Conservation (phyloP, 495 filamentous ascomycete genomes). For the Penicillium longicatenatum region DNA sequence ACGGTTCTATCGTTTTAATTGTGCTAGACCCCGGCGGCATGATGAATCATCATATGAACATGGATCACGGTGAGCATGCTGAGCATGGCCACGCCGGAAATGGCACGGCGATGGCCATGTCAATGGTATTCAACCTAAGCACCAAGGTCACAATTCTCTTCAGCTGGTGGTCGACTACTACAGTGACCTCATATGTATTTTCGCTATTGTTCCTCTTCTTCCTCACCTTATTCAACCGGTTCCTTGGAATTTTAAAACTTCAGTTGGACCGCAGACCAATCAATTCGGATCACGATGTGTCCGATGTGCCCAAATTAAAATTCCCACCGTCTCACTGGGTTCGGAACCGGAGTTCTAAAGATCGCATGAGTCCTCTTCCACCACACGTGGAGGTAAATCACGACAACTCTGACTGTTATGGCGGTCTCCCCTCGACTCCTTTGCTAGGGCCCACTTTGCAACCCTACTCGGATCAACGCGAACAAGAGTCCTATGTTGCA, state of each 20-base stretch:
- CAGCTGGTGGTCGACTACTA: slow-evolving; percentile 21
- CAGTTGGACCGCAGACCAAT: slow-evolving; percentile 15
- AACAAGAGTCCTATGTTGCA: too few relatives aligned
- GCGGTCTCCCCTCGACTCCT: too few relatives aligned
- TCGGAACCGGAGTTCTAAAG: background rate
- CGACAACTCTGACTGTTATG: background rate
- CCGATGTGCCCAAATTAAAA: too few relatives aligned
- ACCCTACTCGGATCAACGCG: too few relatives aligned
- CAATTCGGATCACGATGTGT: too few relatives aligned
- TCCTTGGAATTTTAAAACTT: slow-evolving; percentile 20
- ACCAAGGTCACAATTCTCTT: slow-evolving; percentile 27
- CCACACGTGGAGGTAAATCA: slow-evolving; percentile 9
- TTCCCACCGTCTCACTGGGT: background rate
- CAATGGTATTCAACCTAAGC: background rate
- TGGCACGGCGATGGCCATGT: background rate
- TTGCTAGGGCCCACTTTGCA: too few relatives aligned
- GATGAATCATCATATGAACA: too few relatives aligned
- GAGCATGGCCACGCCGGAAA: too few relatives aligned
- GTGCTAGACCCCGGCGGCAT: too few relatives aligned
- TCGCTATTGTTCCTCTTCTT: slow-evolving; percentile 19
- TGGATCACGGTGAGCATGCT: too few relatives aligned
- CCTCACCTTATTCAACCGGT: slow-evolving; percentile 24
- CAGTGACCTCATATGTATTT: slow-evolving; percentile 16
- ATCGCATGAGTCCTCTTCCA: slow-evolving; percentile 17
- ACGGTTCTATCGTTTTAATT: too few relatives aligned